Conservation (phyloP, 2,329 filamentous ascomycete species). For the Ceratocystis colombiana region DNA sequence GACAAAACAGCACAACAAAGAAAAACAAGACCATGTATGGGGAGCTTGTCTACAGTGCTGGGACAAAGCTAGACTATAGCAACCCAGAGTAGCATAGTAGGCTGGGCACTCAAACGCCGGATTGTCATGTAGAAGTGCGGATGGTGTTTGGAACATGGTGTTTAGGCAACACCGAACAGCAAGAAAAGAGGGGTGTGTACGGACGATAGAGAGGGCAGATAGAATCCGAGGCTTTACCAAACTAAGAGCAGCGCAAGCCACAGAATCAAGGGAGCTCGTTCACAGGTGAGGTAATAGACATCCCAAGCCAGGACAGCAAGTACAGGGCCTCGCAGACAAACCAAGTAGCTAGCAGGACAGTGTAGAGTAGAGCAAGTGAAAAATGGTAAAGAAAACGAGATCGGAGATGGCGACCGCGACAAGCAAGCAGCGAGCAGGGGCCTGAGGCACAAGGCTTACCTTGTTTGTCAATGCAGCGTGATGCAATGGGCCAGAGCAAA, state of each 20-base stretch:
- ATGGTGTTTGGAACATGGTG: not conserved
- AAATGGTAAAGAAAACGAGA: not conserved
- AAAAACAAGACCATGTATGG: not conserved
- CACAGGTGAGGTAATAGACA: slow-evolving; percentile 1
- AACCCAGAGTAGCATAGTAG: not conserved
- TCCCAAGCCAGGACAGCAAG: not conserved
- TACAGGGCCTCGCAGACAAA: not conserved
- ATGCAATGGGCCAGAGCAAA: slow-evolving; percentile 21
- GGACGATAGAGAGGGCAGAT: not conserved
- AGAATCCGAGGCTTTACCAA: not conserved
- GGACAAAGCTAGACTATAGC: too few relatives aligned
- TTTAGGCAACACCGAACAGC: not conserved
- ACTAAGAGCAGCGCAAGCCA: not conserved
- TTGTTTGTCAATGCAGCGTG: slow-evolving; percentile 24
- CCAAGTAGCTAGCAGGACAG: not conserved
- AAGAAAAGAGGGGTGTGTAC: not conserved
- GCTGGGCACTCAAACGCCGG: not conserved
- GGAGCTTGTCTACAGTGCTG: too few relatives aligned
- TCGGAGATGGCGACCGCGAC: slow-evolving; percentile 24
- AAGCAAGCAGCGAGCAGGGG: slow-evolving; percentile 16
- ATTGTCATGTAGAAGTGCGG: not conserved
- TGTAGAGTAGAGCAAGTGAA: slow-evolving; percentile 3
- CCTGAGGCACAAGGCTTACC: slow-evolving; percentile 24
- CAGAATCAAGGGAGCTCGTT: not conserved
- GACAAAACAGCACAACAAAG: not conserved